Percentiles rank a stretch among this genome's conserved stretches.
phyloP scores from a whole-genome alignment of 192 early-diverging fungal genomes.

The Coemansia sp. region DNA sequence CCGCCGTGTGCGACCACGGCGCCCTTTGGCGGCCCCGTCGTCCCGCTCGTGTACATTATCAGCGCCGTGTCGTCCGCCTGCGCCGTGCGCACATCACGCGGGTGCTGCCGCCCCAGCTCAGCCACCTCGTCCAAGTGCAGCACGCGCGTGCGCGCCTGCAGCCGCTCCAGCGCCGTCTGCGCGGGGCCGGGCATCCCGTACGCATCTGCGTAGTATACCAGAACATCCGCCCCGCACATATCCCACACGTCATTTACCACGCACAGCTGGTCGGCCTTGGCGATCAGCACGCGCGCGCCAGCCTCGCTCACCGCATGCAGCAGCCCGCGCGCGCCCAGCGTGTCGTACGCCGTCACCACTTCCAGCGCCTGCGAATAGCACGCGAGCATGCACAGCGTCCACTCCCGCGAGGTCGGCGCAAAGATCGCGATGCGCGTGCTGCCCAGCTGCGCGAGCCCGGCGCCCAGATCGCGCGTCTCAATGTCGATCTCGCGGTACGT shows the following conservation, averaged over 20 bases:
- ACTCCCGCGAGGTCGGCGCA: constrained; percentile 62
- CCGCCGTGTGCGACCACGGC: constrained; percentile 82
- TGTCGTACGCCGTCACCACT: constrained; percentile 83
- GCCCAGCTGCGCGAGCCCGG: constrained; percentile 66
- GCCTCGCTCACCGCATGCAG: constrained; percentile 81
- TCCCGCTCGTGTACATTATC: constrained; percentile 92
- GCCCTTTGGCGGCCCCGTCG: constrained; percentile 91
- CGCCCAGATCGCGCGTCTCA: constrained; percentile 57
- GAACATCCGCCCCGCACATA: constrained; percentile 21
- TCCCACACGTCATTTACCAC: constrained; percentile 3
- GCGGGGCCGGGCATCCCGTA: constrained; percentile 45
- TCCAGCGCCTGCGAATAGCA: constrained; percentile 67
- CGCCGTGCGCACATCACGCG: constrained; percentile 61
- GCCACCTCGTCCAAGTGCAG: constrained; percentile 65
- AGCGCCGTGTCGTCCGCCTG: constrained; percentile 67
- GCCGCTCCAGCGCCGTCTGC: constrained; percentile 48
- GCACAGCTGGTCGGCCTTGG: constrained; percentile 54
- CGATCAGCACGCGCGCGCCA: constrained; percentile 65
- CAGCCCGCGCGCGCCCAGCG: constrained; percentile 84
- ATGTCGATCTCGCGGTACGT: constrained; percentile 70
- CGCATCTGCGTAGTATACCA: constrained; percentile 57
- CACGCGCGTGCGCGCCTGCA: constrained; percentile 48
- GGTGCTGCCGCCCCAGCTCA: constrained; percentile 62
- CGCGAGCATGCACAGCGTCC: constrained; percentile 39
- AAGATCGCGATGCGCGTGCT: constrained; percentile 61